These are phyloP conservation scores for Fusarium neocosmosporiellum DNA, from an alignment of 2,329 filamentous ascomycete genomes.

Conservation along the genomic window DNA sequence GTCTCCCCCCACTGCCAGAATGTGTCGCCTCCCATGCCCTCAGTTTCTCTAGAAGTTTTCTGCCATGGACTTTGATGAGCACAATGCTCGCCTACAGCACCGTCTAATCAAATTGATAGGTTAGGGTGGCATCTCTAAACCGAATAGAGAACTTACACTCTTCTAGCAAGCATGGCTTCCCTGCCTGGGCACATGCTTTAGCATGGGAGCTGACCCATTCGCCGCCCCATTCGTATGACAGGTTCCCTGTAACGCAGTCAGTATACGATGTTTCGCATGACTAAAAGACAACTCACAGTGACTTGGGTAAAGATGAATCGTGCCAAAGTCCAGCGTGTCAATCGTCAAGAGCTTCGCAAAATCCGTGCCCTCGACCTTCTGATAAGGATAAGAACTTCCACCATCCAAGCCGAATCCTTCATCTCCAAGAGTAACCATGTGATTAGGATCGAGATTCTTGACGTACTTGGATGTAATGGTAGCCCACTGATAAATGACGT, in stretches of 20 bases:
- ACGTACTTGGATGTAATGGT: slow-evolving; percentile 64
- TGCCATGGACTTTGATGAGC: not conserved
- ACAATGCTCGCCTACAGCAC: not conserved
- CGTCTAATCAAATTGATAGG: too few relatives aligned
- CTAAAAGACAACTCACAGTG: slow-evolving; percentile 35
- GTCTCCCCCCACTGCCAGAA: not conserved
- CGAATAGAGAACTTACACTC: not conserved
- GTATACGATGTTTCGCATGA: not conserved
- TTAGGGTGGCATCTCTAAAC: not conserved
- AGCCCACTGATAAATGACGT: slow-evolving; percentile 64
- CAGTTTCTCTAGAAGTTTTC: not conserved
- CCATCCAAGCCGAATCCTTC: slow-evolving; percentile 33
- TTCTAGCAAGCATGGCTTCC: not conserved
- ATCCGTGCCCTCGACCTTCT: slow-evolving; percentile 60
- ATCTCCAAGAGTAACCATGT: slow-evolving; percentile 54
- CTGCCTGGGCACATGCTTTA: not conserved
- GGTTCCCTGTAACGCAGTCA: not conserved
- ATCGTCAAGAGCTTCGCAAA: slow-evolving; percentile 64
- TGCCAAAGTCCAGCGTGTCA: slow-evolving; percentile 61
- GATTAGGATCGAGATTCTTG: slow-evolving; percentile 70
- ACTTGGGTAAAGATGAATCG: slow-evolving; percentile 46
- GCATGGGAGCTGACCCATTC: not conserved
- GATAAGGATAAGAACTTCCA: slow-evolving; percentile 64
- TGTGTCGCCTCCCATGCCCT: not conserved
- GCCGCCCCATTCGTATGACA: not conserved